Evolutionary conservation across 805 yeast genomes (phyloP), one percentile per base, ranked within the genome.

Genomic region (Monosporozyma servazzii): DNA sequence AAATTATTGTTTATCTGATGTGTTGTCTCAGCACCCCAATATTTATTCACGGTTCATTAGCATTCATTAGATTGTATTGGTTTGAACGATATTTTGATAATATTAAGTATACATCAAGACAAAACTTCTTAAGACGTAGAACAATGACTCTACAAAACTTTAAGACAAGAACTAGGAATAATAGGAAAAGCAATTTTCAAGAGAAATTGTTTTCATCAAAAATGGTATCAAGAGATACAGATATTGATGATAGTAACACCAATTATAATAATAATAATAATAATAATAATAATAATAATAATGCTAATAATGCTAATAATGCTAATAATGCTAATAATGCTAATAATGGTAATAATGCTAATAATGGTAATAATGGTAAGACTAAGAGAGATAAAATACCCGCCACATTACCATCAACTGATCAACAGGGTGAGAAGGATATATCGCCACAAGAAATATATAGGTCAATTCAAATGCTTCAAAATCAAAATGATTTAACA

Each of bases 51-150:
- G 79, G 93, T 0, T 75, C 79, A 1, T 71, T 93, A 30, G 81
- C 88, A 6, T 79, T 86, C 53, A 71, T 90, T 13, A 76, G 99
- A 48, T 71, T 93, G 48, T 86, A 86, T 64, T 86, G 95, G 87
- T 91, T 86, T 66, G 96, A 89, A 65, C 77, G 87, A 56, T 77
- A 82, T 58, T 88, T 93, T 68, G 90, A 88, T 62, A 79, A 83
- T 56, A 89, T 93, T 64, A 84, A 84, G 56, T 79, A 75, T 52
- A 75, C 75, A 48, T 86, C 96, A 21, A 86, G 84, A 60, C 62
- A 78, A 51, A 84, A 89, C 63, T 85, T 81, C 67, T 77, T 80
- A 61, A 80, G 88, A 84, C 78, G 98, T 59, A 74, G 96, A 52
- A 79, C 88, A 0, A 64, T 56, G 57, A 65, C 69, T 1, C 49